Percentiles rank a stretch among this genome's conserved stretches.
phyloP scores from a whole-genome alignment of 805 yeast species.

The Lipomyces orientalis region DNA sequence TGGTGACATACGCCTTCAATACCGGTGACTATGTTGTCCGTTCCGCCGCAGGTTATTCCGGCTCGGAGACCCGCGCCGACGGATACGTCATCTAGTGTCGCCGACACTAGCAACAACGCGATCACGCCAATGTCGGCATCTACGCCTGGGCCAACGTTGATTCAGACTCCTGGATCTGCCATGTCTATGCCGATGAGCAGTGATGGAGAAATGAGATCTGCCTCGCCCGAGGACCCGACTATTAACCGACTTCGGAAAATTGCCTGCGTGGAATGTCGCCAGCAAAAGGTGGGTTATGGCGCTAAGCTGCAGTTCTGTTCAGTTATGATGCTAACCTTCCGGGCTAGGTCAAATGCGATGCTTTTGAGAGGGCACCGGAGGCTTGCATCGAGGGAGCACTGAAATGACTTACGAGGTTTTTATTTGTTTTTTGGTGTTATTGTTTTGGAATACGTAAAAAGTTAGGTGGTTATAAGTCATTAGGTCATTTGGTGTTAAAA shows the following conservation, averaged over 20 bases:
- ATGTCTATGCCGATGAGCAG: conserved; percentile 15
- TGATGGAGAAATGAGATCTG: conserved; percentile 20
- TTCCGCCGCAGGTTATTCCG: neutral
- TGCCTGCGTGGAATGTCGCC: conserved; percentile 96
- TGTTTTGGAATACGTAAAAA: neutral
- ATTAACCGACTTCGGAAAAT: conserved; percentile 43
- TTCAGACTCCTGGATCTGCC: neutral
- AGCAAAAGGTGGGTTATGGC: conserved; percentile 65
- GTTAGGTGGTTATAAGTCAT: neutral
- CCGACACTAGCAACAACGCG: neutral
- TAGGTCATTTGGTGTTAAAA: neutral
- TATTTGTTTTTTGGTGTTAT: neutral
- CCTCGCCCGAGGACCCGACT: conserved; percentile 32
- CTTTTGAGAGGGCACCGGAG: conserved; percentile 71
- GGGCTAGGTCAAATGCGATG: conserved; percentile 78
- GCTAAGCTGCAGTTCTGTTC: neutral
- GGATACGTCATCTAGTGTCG: neutral
- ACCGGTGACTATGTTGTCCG: neutral
- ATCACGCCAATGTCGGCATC: neutral
- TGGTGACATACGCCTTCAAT: neutral
- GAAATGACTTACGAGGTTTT: neutral
- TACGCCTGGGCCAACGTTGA: neutral
- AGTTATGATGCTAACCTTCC: neutral
- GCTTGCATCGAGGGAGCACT: conserved; percentile 59
- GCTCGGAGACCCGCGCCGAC: neutral